Base-by-base conservation (phyloP, 495 filamentous ascomycete species). In the Penicillium flavigenum region DNA sequence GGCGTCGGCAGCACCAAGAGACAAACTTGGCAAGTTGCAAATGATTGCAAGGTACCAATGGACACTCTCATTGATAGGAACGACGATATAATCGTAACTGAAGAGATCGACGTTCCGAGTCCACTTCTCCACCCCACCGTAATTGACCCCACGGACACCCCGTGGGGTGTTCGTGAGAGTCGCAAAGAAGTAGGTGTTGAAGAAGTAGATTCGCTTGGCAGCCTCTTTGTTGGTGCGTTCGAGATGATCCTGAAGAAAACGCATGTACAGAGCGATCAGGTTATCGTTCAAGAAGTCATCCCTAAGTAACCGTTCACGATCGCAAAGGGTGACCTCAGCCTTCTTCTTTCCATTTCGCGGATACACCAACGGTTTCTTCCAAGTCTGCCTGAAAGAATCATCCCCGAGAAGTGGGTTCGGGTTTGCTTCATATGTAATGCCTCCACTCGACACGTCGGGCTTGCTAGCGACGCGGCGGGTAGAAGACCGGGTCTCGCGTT, bases 21-120 rank as follows among this genome's bases (percentile, higher is more conserved):
- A 67, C 51, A 73, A 81, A 61, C 54, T 81, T 74, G 57, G 86
- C 3, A 93, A 80, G 64, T 98, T 96, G 83, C 90, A 96, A 32
- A 98, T 96, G 54, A 98, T 92, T 12, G 91, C 94, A 64, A 97
- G 74, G 73, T 94, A 98, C 94, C 94, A 98, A 68, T 98, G 94
- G 19, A 75, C 74, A 65, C 81, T 72, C 61, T 97, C 89, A 65
- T 96, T 93, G 69, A 98, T 89, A 0, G 94, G 94, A 16, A 98
- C 88, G 5, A 98, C 79, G 42, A 98, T 84, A 65, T 90, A 98
- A 65, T 96, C 90, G 59, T 89, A 89, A 26, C 79, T 81, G 64
- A 98, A 90, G 12, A 98, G 70, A 66, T 98, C 89, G 3, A 94
- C 84, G 61, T 84, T 90, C 7, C 89, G 75, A 1, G 95, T 98